Evolutionary conservation across 163 green algal genomes (phyloP).

Genomic region (Volvox carteri): DNA sequence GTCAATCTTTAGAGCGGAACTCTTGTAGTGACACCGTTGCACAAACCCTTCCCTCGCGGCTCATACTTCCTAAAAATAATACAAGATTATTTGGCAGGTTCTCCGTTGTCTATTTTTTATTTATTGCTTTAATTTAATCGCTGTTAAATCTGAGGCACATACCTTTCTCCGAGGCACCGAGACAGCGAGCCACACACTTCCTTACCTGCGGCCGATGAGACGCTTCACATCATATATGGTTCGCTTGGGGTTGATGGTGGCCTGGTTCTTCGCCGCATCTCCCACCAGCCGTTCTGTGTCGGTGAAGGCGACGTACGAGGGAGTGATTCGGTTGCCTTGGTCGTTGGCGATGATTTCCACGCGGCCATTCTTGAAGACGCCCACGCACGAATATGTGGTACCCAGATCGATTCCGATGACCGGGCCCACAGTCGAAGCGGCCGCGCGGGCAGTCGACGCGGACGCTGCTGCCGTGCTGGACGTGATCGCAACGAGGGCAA

Average conservation of each 20-base stretch:
- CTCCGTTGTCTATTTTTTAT: too few species aligned
- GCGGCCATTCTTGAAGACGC: constrained; percentile 97
- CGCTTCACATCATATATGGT: constrained; percentile 99
- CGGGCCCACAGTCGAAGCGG: too few species aligned
- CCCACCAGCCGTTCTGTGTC: constrained; percentile 92
- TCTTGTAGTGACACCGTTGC: not conserved
- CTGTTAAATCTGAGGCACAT: too few species aligned
- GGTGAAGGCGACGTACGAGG: constrained; percentile 97
- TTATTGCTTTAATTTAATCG: too few species aligned
- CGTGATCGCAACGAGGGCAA: too few species aligned
- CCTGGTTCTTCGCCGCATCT: constrained; percentile 97
- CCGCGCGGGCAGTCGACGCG: too few species aligned
- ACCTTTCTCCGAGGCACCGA: too few species aligned
- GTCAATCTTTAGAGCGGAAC: too few species aligned
- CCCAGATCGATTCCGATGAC: constrained; percentile 96
- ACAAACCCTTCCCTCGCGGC: not conserved
- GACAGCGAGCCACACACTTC: too few species aligned
- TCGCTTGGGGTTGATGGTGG: constrained; percentile 91
- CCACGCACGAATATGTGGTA: constrained; percentile 96
- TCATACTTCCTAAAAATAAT: too few species aligned
- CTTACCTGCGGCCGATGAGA: constrained; percentile 96
- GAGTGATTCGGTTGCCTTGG: constrained; percentile 98
- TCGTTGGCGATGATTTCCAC: constrained; percentile 99
- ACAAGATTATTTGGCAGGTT: too few species aligned
- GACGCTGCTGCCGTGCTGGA: too few species aligned